A percentile compares a stretch with the other conserved stretches of the same genome.
phyloP scores from a whole-genome alignment of 129 eudicot species.

The Calendula officinalis region DNA sequence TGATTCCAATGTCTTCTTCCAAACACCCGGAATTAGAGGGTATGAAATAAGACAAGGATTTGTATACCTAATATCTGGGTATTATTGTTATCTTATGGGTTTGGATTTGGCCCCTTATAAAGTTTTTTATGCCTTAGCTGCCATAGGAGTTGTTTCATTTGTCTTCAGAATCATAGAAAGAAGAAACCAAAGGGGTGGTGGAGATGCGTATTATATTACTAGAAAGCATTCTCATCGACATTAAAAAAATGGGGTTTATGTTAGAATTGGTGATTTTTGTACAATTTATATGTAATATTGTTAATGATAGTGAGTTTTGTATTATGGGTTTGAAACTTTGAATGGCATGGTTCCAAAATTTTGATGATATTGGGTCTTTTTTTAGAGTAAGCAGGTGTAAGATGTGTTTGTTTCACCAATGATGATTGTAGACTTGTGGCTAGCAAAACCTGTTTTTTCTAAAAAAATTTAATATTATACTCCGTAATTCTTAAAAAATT shows the following conservation, averaged over 20 bases:
- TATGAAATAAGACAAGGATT: constrained; percentile 68
- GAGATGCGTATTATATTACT: constrained; percentile 58
- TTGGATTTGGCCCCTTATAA: constrained; percentile 82
- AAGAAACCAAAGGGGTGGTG: constrained; percentile 58
- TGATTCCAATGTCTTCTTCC: constrained; percentile 66
- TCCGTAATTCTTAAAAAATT: too few species aligned
- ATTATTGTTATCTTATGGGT: constrained; percentile 62
- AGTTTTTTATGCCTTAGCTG: constrained; percentile 83
- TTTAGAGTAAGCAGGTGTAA: neutral
- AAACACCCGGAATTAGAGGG: constrained; percentile 45
- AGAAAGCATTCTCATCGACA: constrained; percentile 91
- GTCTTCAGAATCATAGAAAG: constrained; percentile 57
- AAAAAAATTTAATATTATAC: neutral
- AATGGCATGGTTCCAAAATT: constrained; percentile 25
- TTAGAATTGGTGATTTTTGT: neutral
- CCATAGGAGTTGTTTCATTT: constrained; percentile 59
- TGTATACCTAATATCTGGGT: constrained; percentile 77
- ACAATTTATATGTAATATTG: neutral
- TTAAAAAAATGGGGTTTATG: constrained; percentile 29
- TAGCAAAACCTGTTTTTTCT: constrained; percentile 21
- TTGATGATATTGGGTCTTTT: constrained; percentile 20
- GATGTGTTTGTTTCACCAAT: constrained; percentile 44
- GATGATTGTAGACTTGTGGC: too few species aligned
- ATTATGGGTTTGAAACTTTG: constrained; percentile 7
- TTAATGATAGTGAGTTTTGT: constrained; percentile 28